phyloP scores from a whole-genome alignment of 768 basidiomycete species.

The Russula sp. region DNA sequence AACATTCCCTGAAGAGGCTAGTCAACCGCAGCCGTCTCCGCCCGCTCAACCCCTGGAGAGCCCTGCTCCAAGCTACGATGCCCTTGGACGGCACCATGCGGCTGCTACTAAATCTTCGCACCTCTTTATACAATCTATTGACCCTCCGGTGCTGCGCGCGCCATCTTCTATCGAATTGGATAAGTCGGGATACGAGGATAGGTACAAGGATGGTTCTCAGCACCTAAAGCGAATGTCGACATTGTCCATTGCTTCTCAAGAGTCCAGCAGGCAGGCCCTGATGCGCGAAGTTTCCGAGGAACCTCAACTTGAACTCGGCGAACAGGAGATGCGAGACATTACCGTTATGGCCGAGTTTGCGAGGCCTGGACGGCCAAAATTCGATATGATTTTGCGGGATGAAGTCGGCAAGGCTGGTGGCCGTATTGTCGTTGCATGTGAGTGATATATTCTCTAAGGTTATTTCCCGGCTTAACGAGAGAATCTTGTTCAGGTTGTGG shows the following conservation, averaged over 20 bases:
- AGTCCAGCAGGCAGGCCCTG: conserved; percentile 34
- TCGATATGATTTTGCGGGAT: conserved; percentile 59
- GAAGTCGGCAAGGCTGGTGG: conserved; percentile 58
- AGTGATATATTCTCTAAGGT: neutral
- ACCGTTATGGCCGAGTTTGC: conserved; percentile 58
- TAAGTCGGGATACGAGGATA: neutral
- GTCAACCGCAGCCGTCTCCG: neutral
- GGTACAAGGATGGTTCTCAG: neutral
- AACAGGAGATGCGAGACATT: conserved; percentile 58
- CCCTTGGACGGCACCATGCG: neutral
- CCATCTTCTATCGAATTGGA: conserved; percentile 1
- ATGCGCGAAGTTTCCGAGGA: conserved; percentile 35
- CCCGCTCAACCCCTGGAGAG: neutral
- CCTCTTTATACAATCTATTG: neutral
- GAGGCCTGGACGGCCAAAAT: conserved; percentile 61
- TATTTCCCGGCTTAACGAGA: conserved; percentile 5
- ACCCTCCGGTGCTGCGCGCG: too few relatives aligned
- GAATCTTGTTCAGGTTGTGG: conserved; percentile 58
- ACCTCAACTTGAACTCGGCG: conserved; percentile 49
- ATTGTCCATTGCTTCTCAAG: conserved; percentile 8
- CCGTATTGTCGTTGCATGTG: conserved; percentile 60
- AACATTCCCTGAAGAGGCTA: neutral
- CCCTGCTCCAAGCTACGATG: neutral
- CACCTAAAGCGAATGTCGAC: conserved; percentile 15
- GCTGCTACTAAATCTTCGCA: neutral